Evolutionary conservation across 2,329 filamentous ascomycete species (phyloP).

Genomic region (Trichoderma guizhouense): DNA sequence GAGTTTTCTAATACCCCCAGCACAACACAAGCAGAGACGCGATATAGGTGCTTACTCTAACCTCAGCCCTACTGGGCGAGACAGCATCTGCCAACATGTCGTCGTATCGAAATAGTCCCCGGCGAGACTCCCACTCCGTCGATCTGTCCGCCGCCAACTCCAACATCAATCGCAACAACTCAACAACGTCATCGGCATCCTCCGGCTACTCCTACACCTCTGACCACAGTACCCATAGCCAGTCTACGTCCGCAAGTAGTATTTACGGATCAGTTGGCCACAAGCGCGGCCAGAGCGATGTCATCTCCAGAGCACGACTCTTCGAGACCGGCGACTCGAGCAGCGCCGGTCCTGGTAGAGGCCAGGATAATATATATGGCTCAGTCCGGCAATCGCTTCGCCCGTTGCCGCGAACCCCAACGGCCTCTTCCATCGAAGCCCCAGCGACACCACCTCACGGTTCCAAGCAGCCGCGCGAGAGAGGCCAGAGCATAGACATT

Average conservation of each 20-base stretch:
- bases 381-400: slow-evolving; percentile 74
- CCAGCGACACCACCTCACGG: slow-evolving; percentile 29
- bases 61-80: slow-evolving; percentile 23
- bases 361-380: slow-evolving; percentile 64
- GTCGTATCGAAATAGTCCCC: slow-evolving; percentile 56
- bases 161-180: slow-evolving; percentile 58
- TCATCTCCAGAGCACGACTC: slow-evolving; percentile 51
- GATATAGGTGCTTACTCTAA: not conserved
- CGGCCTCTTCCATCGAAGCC: slow-evolving; percentile 39
- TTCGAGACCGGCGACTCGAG: slow-evolving; percentile 45
- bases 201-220: slow-evolving; percentile 62
- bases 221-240: slow-evolving; percentile 54
- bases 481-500: slow-evolving; percentile 64
- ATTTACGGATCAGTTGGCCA: slow-evolving; percentile 54
- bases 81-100: slow-evolving; percentile 37
- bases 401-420: slow-evolving; percentile 66
- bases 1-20: slow-evolving; percentile 21
- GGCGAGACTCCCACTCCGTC: slow-evolving; percentile 54
- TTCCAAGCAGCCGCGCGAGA: slow-evolving; percentile 42
- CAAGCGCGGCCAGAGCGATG: slow-evolving; percentile 74
- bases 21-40: slow-evolving; percentile 15
- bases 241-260: slow-evolving; percentile 70
- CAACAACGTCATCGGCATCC: slow-evolving; percentile 67
- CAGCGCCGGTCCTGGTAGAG: slow-evolving; percentile 33
- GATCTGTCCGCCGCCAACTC: slow-evolving; percentile 41